Evolutionary conservation across 2,329 filamentous ascomycete genomes (phyloP).

Genomic region (Botryotinia calthae): DNA sequence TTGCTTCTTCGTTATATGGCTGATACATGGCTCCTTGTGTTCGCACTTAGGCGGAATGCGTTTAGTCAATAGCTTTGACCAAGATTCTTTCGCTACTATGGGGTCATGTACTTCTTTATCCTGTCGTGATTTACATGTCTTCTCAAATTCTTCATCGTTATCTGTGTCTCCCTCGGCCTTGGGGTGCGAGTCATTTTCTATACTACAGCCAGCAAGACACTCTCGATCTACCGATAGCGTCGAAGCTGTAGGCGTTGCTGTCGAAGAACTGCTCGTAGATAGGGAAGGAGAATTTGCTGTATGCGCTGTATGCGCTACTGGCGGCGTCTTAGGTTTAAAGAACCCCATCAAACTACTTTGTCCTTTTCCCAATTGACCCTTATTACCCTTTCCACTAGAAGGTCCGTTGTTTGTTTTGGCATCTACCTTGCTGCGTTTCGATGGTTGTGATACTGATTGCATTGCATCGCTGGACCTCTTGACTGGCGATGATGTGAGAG

Average conservation of each 20-base stretch:
- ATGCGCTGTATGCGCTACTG: no score
- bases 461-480: constrained; percentile 27
- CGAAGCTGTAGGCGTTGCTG: neutral
- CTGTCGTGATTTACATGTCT: constrained; percentile 24
- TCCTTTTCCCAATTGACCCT: constrained; percentile 49
- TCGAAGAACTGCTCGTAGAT: neutral
- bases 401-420: constrained; percentile 25
- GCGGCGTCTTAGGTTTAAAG: constrained; percentile 61
- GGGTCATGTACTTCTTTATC: constrained; percentile 57
- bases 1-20: constrained; percentile 79
- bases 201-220: neutral
- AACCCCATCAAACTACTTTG: constrained; percentile 64
- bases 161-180: neutral
- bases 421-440: constrained; percentile 53
- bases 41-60: constrained; percentile 76
- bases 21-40: constrained; percentile 84
- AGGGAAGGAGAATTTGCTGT: neutral
- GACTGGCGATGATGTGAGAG: neutral
- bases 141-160: constrained; percentile 6
- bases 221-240: neutral
- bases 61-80: constrained; percentile 80
- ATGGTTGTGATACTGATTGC: constrained; percentile 28
- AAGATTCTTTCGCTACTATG: constrained; percentile 73
- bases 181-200: neutral
- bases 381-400: constrained; percentile 30